Evolutionary conservation across 2,329 filamentous ascomycete genomes (phyloP).

Genomic region (Colletotrichum zoysiae): DNA sequence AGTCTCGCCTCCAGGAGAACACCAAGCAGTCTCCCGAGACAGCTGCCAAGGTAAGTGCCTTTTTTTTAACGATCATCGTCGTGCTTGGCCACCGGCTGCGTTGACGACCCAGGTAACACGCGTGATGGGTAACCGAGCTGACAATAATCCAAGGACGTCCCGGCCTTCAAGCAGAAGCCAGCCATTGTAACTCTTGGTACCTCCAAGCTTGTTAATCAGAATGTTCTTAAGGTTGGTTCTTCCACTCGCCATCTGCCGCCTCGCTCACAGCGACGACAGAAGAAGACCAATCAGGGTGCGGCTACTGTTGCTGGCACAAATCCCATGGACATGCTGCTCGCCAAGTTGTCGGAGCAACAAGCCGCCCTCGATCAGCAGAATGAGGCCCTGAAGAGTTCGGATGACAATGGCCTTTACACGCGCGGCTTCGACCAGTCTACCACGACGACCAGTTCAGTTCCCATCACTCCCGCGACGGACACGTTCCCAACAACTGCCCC

Average conservation of each 20-base stretch:
- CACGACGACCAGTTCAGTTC: constrained; percentile 69
- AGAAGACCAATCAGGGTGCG: constrained; percentile 61
- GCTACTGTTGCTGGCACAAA: constrained; percentile 56
- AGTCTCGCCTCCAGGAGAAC: constrained; percentile 43
- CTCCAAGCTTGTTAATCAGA: constrained; percentile 68
- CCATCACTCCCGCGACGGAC: constrained; percentile 73
- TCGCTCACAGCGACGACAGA: constrained; percentile 56
- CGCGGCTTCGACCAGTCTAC: constrained; percentile 58
- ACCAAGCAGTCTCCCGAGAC: constrained; percentile 29
- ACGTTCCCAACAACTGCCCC: constrained; percentile 62
- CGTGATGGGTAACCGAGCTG: not conserved
- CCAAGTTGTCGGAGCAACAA: constrained; percentile 80
- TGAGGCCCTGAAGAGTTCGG: constrained; percentile 60
- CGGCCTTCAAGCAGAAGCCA: constrained; percentile 52
- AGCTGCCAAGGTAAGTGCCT: constrained; percentile 19
- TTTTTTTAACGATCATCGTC: not conserved
- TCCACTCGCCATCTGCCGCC: constrained; percentile 7
- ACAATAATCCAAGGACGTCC: constrained; percentile 7
- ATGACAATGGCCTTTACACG: constrained; percentile 53
- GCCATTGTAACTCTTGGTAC: constrained; percentile 62
- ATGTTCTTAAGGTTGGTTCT: constrained; percentile 62
- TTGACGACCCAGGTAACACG: not conserved
- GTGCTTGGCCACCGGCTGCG: not conserved
- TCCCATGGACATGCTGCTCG: constrained; percentile 79
- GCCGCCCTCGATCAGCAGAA: constrained; percentile 70